phyloP scores from a whole-genome alignment of 1,139 yeast genomes.

The Pneumocystis sp. region DNA sequence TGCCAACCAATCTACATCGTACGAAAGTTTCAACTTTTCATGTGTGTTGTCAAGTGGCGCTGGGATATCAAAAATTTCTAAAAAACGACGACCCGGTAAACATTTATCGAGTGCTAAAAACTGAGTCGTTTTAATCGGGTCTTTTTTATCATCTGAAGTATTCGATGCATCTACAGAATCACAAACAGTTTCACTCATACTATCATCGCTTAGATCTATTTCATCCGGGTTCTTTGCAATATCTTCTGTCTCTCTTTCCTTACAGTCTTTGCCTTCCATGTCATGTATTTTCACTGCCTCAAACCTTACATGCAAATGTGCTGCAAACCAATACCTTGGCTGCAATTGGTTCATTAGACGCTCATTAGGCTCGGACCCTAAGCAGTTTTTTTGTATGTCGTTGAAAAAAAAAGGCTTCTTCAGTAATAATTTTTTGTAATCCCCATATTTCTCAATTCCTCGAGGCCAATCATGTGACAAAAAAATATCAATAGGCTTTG shows the following conservation, averaged over 20 bases:
- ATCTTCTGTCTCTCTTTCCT: background rate
- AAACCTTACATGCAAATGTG: slow-evolving; percentile 72
- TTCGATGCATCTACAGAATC: slow-evolving; percentile 32
- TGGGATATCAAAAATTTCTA: slow-evolving; percentile 32
- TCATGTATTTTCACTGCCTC: slow-evolving; percentile 38
- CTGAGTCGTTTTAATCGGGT: slow-evolving; percentile 26
- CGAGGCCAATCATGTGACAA: slow-evolving; percentile 93
- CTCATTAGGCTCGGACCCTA: slow-evolving; percentile 69
- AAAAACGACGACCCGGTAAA: slow-evolving; percentile 41
- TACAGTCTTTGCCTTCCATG: slow-evolving; percentile 1
- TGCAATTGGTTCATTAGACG: slow-evolving; percentile 37
- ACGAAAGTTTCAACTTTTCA: slow-evolving; percentile 15
- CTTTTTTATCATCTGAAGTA: slow-evolving; percentile 13
- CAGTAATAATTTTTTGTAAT: slow-evolving; percentile 33
- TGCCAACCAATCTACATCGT: slow-evolving; percentile 29
- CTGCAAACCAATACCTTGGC: slow-evolving; percentile 74
- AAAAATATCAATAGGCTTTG: slow-evolving; percentile 36
- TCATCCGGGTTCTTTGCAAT: slow-evolving; percentile 19
- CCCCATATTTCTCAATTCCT: slow-evolving; percentile 56
- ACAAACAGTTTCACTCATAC: slow-evolving; percentile 19
- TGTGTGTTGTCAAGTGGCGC: slow-evolving; percentile 10
- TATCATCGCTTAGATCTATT: slow-evolving; percentile 21
- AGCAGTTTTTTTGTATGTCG: slow-evolving; percentile 43
- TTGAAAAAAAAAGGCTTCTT: slow-evolving; percentile 51
- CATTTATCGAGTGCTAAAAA: slow-evolving; percentile 83